These are phyloP conservation scores for Candida orba DNA, from an alignment of 805 yeast species.

Conservation along the genomic window DNA sequence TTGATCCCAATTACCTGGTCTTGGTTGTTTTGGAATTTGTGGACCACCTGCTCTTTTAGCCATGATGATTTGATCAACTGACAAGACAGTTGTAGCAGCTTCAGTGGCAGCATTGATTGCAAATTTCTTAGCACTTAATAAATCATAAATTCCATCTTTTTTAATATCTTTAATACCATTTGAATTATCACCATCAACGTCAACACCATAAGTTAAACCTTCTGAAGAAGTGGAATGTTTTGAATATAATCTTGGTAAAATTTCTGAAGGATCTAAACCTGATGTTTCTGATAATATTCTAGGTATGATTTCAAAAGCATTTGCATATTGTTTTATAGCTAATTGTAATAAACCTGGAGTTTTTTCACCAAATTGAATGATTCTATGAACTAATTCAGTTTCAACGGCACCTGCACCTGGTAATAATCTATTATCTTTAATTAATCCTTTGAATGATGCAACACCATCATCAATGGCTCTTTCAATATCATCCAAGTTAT, in stretches of 20 bases:
- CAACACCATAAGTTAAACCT: conserved; percentile 49
- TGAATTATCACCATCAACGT: conserved; percentile 66
- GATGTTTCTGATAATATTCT: conserved; percentile 90
- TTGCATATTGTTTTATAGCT: conserved; percentile 90
- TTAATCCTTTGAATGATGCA: conserved; percentile 79
- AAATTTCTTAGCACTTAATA: conserved; percentile 70
- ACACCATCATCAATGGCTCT: conserved; percentile 98
- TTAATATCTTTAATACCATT: conserved; percentile 68
- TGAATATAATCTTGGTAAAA: conserved; percentile 82
- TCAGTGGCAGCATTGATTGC: conserved; percentile 94
- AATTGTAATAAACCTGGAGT: conserved; percentile 91
- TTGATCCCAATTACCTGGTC: conserved; percentile 95
- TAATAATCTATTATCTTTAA: conserved; percentile 71
- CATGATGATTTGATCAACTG: conserved; percentile 96
- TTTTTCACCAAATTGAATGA: conserved; percentile 81
- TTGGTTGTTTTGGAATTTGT: conserved; percentile 73
- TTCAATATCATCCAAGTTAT: conserved; percentile 88
- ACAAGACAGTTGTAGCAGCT: conserved; percentile 82
- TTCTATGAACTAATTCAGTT: conserved; percentile 73
- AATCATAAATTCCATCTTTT: conserved; percentile 67
- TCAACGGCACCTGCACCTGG: conserved; percentile 98
- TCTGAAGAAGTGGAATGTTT: conserved; percentile 54
- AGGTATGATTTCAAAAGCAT: conserved; percentile 92
- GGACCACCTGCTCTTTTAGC: conserved; percentile 99
- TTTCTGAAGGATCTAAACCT: conserved; percentile 85